Evolutionary conservation across 768 basidiomycete genomes (phyloP).

Genomic region (Kwoniella sp.): DNA sequence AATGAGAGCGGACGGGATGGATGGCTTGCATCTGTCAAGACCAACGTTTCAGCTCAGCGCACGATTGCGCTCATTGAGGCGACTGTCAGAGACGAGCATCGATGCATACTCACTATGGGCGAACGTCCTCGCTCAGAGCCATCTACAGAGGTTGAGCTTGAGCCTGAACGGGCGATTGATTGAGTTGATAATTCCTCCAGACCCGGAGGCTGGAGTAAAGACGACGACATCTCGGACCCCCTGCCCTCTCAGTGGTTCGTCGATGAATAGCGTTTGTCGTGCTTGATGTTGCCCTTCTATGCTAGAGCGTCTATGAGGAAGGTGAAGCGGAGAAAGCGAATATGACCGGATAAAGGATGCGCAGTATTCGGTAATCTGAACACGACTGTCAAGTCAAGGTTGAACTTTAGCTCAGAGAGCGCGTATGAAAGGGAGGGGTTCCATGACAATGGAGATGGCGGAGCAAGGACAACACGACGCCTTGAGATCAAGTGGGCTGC

Average conservation of each 20-base stretch:
- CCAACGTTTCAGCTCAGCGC: no score
- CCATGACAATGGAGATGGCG: not conserved
- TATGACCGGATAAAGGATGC: not conserved
- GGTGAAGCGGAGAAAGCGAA: not conserved
- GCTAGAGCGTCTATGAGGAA: not conserved
- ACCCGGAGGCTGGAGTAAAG: slow-evolving; percentile 12
- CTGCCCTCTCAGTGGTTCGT: not conserved
- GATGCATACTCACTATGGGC: slow-evolving; percentile 15
- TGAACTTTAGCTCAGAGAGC: not conserved
- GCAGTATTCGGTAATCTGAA: not conserved
- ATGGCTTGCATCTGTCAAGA: slow-evolving; percentile 6
- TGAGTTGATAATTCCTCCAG: not conserved
- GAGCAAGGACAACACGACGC: not conserved
- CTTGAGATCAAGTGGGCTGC: not conserved
- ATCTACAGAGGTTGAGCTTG: slow-evolving; percentile 7
- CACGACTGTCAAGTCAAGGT: not conserved
- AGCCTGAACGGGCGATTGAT: not conserved
- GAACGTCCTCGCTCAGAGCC: slow-evolving; percentile 19
- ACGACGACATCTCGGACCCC: slow-evolving; percentile 11
- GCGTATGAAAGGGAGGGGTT: not conserved
- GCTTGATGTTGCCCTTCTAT: not conserved
- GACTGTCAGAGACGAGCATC: no score
- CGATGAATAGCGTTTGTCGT: not conserved
- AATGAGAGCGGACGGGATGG: slow-evolving; percentile 9
- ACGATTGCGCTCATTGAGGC: no score